These are phyloP conservation scores for Pythium sp. DNA, from an alignment of 352 stramenopile species.

Conservation along the genomic window DNA sequence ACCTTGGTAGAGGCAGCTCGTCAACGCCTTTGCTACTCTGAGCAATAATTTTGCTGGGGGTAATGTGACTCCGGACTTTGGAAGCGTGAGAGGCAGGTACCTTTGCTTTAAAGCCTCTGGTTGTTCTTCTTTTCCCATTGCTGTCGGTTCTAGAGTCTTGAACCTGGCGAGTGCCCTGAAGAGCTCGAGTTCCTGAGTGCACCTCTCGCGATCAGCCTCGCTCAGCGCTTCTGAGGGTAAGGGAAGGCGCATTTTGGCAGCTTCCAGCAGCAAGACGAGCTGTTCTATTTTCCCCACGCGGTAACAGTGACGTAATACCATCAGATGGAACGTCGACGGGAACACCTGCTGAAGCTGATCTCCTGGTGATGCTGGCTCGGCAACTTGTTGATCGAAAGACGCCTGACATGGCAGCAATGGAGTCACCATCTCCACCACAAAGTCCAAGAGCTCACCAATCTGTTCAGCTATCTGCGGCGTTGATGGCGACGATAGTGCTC, in stretches of 20 bases:
- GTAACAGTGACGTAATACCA: slow-evolving; percentile 26
- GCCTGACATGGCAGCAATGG: slow-evolving; percentile 20
- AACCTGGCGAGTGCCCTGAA: slow-evolving; percentile 23
- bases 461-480: not conserved
- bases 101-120: not conserved
- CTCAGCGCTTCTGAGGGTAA: not conserved
- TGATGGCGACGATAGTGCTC: slow-evolving; percentile 10
- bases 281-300: slow-evolving; percentile 20
- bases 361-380: not conserved
- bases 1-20: slow-evolving; percentile 24
- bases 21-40: slow-evolving; percentile 20
- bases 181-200: slow-evolving; percentile 24
- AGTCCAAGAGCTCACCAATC: slow-evolving; percentile 29
- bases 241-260: slow-evolving; percentile 19
- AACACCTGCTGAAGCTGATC: slow-evolving; percentile 16
- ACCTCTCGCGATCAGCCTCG: slow-evolving; percentile 9
- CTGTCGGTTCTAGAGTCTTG: not conserved
- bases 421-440: slow-evolving; percentile 33
- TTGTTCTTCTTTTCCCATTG: too few species aligned
- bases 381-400: not conserved
- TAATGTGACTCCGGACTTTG: not conserved
- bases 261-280: slow-evolving; percentile 24
- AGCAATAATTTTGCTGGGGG: slow-evolving; percentile 1
- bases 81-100: not conserved
- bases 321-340: slow-evolving; percentile 34